These are phyloP conservation scores for Umbelopsis vinacea DNA, from an alignment of 192 early-diverging fungal species.

Conservation along the genomic window DNA sequence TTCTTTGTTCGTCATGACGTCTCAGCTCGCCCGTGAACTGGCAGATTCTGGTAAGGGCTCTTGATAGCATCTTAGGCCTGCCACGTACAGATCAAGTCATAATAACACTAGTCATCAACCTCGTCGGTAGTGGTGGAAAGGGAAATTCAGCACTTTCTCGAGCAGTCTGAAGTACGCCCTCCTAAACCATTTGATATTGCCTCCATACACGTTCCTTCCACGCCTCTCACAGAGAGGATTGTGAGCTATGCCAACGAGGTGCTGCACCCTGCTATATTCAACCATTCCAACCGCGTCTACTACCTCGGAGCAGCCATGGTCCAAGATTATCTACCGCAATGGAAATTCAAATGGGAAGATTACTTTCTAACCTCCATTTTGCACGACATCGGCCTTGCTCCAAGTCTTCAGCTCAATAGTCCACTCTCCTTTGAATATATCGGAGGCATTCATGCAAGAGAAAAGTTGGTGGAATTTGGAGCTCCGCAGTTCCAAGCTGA, in stretches of 20 bases:
- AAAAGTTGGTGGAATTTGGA: constrained; percentile 12
- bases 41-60: background rate
- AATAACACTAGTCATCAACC: background rate
- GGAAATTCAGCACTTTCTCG: background rate
- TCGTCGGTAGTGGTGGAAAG: background rate
- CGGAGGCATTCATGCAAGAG: constrained; percentile 11
- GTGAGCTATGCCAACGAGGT: background rate
- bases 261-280: background rate
- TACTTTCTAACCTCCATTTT: background rate
- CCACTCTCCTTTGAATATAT: background rate
- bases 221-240: background rate
- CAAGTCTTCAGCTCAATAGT: background rate
- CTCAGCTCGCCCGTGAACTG: constrained; percentile 22
- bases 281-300: constrained; percentile 16
- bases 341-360: background rate
- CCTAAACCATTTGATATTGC: constrained; percentile 14
- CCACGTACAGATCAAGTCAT: background rate
- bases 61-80: background rate
- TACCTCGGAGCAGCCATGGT: background rate
- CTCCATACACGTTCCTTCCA: constrained; percentile 2
- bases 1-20: constrained; percentile 1
- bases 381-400: constrained; percentile 1
- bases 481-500: constrained; percentile 11
- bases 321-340: constrained; percentile 5
- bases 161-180: background rate